Percentiles rank a stretch among this genome's conserved stretches.
Evolutionary conservation across 805 yeast species (phyloP).

Genomic region (Wickerhamomyces canadensis): DNA sequence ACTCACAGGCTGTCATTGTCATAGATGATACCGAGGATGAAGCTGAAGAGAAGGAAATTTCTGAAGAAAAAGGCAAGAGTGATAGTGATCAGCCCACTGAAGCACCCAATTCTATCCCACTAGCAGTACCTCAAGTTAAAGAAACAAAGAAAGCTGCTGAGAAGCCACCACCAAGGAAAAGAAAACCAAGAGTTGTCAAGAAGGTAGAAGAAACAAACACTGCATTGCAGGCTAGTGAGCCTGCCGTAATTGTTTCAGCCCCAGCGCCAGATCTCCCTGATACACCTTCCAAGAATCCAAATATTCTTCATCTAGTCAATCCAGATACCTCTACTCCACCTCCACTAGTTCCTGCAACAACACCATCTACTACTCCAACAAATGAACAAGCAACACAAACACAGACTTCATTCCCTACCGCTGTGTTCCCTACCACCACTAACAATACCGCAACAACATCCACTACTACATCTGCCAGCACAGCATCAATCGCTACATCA

Average conservation of each 20-base stretch:
- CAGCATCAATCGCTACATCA: neutral
- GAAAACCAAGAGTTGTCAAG: slow-evolving; percentile 5
- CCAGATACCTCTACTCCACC: neutral
- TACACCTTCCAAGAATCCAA: neutral
- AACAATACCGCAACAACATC: slow-evolving; percentile 1
- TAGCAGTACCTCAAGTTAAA: too few relatives aligned
- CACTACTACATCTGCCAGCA: too few relatives aligned
- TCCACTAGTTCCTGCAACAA: neutral
- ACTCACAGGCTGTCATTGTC: neutral
- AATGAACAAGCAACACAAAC: too few relatives aligned
- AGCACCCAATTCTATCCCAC: neutral
- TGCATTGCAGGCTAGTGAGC: neutral
- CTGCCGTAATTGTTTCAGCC: neutral
- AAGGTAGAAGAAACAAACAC: neutral
- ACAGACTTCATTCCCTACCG: too few relatives aligned
- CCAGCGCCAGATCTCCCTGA: neutral
- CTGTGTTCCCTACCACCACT: too few relatives aligned
- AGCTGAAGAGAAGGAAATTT: neutral
- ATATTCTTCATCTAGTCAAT: neutral
- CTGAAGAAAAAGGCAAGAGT: too few relatives aligned
- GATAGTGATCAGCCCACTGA: neutral
- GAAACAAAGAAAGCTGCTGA: neutral
- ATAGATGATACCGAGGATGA: slow-evolving; percentile 1
- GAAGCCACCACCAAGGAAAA: slow-evolving; percentile 1
- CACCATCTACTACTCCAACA: neutral